A percentile compares a stretch with the other conserved stretches of the same genome.
These are phyloP conservation scores for Sphenostylis stenocarpa DNA, from an alignment of 306 rosid genomes.

Conservation along the genomic window DNA sequence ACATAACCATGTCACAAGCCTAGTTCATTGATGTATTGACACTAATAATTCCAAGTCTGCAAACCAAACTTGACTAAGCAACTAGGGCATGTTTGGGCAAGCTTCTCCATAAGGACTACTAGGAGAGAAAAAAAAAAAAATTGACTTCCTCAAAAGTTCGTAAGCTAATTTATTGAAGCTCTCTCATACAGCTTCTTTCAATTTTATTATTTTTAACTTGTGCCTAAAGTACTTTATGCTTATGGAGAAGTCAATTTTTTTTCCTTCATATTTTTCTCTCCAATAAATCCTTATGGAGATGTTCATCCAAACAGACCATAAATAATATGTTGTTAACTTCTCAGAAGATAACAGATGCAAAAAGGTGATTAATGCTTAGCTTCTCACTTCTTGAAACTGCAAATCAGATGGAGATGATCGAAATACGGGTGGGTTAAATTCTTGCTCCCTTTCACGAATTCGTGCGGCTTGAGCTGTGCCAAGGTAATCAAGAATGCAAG, in stretches of 20 bases:
- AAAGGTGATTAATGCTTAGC: conserved; percentile 27
- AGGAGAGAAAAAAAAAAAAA: too few relatives aligned
- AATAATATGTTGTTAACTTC: neutral
- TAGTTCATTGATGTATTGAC: neutral
- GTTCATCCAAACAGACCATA: too few relatives aligned
- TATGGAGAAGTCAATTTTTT: too few relatives aligned
- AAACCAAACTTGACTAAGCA: neutral
- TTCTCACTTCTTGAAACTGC: conserved; percentile 90
- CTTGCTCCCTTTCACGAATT: conserved; percentile 36
- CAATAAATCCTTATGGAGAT: too few relatives aligned
- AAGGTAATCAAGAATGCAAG: conserved; percentile 92
- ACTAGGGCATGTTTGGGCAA: neutral
- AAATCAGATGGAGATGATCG: conserved; percentile 70
- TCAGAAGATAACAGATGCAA: neutral
- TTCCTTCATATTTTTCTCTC: too few relatives aligned
- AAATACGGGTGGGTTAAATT: conserved; percentile 63
- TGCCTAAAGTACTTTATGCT: too few relatives aligned
- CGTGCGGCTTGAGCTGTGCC: conserved; percentile 75
- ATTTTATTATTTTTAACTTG: too few relatives aligned
- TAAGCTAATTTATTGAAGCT: too few relatives aligned
- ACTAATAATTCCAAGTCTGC: neutral
- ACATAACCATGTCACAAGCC: conserved; percentile 30
- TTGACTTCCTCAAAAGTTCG: too few relatives aligned
- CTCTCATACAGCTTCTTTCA: too few relatives aligned
- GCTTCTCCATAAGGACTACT: too few relatives aligned